Evolutionary conservation across 2,329 filamentous ascomycete genomes (phyloP).

Genomic region (Pseudopithomyces maydicus): DNA sequence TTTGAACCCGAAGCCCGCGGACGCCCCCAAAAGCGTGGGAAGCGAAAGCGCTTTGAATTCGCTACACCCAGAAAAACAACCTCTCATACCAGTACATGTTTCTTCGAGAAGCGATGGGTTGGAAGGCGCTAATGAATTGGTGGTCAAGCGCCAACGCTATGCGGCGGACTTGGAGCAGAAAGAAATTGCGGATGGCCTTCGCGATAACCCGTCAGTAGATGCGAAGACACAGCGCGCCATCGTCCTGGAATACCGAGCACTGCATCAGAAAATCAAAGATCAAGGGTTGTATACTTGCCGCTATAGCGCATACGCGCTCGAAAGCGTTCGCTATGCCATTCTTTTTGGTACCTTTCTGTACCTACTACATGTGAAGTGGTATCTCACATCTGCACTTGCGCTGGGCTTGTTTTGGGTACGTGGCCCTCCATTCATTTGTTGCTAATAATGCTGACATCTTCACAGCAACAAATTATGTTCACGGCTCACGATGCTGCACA

Average conservation of each 20-base stretch:
- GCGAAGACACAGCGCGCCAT: slow-evolving; percentile 61
- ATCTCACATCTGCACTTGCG: slow-evolving; percentile 61
- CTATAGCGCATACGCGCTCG: slow-evolving; percentile 64
- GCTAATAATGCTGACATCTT: slow-evolving; percentile 10
- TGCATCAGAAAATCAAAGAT: slow-evolving; percentile 61
- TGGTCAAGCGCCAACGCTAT: slow-evolving; percentile 33
- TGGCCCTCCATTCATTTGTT: neutral
- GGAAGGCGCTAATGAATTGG: slow-evolving; percentile 20
- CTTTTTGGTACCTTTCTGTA: slow-evolving; percentile 58
- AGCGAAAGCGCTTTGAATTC: slow-evolving; percentile 15
- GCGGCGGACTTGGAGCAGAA: slow-evolving; percentile 41
- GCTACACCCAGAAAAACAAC: slow-evolving; percentile 29
- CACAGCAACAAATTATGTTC: slow-evolving; percentile 71
- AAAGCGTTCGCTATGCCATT: slow-evolving; percentile 58
- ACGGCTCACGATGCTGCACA: slow-evolving; percentile 70
- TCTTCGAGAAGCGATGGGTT: slow-evolving; percentile 1
- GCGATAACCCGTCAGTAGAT: slow-evolving; percentile 59
- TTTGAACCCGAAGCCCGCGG: slow-evolving; percentile 26
- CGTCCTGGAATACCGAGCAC: slow-evolving; percentile 58
- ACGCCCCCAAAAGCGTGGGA: slow-evolving; percentile 29
- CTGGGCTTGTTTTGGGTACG: slow-evolving; percentile 67
- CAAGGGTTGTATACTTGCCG: slow-evolving; percentile 64
- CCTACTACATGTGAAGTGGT: slow-evolving; percentile 58
- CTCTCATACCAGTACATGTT: slow-evolving; percentile 9
- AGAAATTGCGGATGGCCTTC: slow-evolving; percentile 44